These are phyloP conservation scores for Sequoiadendron giganteum DNA, from an alignment of 75 land plant species.

Conservation along the genomic window DNA sequence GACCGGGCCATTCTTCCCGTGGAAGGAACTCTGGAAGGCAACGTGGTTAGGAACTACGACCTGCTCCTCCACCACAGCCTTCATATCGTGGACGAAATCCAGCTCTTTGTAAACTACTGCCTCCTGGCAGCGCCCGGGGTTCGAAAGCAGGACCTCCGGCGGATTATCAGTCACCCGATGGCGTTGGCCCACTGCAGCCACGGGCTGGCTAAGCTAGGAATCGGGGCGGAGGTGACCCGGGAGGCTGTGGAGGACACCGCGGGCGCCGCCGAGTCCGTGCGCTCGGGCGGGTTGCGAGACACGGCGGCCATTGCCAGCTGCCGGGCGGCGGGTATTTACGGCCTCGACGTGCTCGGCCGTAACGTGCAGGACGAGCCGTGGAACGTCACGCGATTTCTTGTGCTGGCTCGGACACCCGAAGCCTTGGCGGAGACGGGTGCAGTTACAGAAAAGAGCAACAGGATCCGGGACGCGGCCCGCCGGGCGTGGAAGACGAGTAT, in stretches of 20 bases:
- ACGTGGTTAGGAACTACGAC: constrained; percentile 35
- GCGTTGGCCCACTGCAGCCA: constrained; percentile 44
- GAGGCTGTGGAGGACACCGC: constrained; percentile 40
- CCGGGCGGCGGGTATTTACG: constrained; percentile 33
- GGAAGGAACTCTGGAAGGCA: constrained; percentile 38
- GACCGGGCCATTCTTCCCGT: constrained; percentile 39
- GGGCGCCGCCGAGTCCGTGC: constrained; percentile 32
- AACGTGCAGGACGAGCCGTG: constrained; percentile 42
- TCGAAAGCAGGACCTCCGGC: constrained; percentile 8
- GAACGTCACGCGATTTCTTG: constrained; percentile 37
- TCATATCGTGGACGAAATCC: constrained; percentile 29
- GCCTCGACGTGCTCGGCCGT: constrained; percentile 30
- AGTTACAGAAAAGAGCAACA: not conserved
- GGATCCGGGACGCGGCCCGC: too few species aligned
- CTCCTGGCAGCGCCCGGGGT: constrained; percentile 38
- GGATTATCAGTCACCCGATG: constrained; percentile 36
- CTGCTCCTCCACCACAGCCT: constrained; percentile 33
- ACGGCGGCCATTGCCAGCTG: constrained; percentile 42
- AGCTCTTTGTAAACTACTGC: constrained; percentile 38
- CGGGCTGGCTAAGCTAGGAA: constrained; percentile 23
- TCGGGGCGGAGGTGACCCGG: not conserved
- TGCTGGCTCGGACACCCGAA: constrained; percentile 17
- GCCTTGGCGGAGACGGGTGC: not conserved
- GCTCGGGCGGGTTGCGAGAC: constrained; percentile 10
- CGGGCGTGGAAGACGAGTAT: constrained; percentile 26